phyloP scores from a whole-genome alignment of 78 protist genomes.

The Creolimax fragrantissima region DNA sequence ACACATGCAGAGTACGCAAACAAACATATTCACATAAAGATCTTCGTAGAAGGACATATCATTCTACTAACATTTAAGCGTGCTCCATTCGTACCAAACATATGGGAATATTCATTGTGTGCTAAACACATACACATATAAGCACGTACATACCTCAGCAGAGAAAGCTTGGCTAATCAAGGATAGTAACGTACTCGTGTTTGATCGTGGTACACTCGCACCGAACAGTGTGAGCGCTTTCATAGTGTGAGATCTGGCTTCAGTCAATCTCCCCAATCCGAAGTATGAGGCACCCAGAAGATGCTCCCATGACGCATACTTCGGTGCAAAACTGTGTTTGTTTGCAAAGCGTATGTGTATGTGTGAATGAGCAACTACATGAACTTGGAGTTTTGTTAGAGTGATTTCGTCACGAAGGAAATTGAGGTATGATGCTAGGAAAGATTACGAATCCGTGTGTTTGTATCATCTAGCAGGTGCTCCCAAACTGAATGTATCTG shows the following conservation, averaged over 20 bases:
- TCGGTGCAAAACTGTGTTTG: background rate
- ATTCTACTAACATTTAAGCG: no score
- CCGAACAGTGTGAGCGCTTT: background rate
- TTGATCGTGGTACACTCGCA: background rate
- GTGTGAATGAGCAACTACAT: no score
- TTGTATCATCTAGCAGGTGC: no score
- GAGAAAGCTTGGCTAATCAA: background rate
- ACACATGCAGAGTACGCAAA: background rate
- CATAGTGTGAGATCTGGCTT: background rate
- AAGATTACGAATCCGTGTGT: no score
- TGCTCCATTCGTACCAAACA: no score
- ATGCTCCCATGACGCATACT: background rate
- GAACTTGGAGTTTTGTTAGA: no score
- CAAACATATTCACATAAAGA: background rate
- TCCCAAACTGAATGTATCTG: no score
- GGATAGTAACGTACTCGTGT: background rate
- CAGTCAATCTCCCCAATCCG: background rate
- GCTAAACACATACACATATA: background rate
- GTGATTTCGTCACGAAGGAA: no score
- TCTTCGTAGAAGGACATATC: background rate
- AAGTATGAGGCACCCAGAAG: background rate
- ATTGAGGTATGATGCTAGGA: no score
- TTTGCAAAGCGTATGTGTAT: no score
- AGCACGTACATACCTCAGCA: background rate
- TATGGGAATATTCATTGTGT: no score